Conservation (phyloP, 306 rosid species). For the Quercus engelmannii region DNA sequence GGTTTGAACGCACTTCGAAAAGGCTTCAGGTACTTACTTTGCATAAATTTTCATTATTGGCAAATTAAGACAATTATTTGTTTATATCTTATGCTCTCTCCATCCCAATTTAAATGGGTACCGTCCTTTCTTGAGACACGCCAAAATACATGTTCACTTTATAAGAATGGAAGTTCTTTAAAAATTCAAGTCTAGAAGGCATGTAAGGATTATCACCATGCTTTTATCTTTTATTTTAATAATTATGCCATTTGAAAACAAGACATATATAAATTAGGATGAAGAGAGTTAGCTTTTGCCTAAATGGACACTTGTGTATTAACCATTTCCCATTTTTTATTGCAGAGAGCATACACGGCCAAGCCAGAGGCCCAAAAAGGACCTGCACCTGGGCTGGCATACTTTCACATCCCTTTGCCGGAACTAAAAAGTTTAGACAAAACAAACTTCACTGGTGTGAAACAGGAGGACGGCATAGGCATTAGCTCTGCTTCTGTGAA, state of each 20-base stretch:
- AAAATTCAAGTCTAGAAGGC: too few species aligned
- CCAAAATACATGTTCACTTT: too few species aligned
- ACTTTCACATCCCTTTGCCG: constrained; percentile 89
- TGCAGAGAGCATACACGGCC: constrained; percentile 59
- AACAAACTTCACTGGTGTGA: constrained; percentile 69
- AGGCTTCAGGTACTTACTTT: constrained; percentile 56
- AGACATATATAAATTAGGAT: too few species aligned
- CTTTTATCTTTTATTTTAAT: too few species aligned
- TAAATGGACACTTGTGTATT: neutral
- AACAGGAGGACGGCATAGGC: constrained; percentile 36
- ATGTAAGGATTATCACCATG: too few species aligned
- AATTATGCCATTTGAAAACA: too few species aligned
- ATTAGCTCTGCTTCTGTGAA: constrained; percentile 86
- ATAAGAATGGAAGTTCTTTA: too few species aligned
- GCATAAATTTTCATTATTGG: neutral
- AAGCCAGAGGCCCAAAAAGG: constrained; percentile 60
- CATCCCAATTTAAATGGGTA: too few species aligned
- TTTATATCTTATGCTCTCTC: too few species aligned
- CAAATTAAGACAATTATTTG: neutral
- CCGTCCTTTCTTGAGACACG: too few species aligned
- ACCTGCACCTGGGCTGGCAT: constrained; percentile 80
- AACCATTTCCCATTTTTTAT: neutral
- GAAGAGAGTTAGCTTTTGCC: neutral
- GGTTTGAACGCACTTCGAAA: constrained; percentile 70
- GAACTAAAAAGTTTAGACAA: constrained; percentile 64